phyloP scores from a whole-genome alignment of 176 grass and related monocot species.

The Alloteropsis semialata region DNA sequence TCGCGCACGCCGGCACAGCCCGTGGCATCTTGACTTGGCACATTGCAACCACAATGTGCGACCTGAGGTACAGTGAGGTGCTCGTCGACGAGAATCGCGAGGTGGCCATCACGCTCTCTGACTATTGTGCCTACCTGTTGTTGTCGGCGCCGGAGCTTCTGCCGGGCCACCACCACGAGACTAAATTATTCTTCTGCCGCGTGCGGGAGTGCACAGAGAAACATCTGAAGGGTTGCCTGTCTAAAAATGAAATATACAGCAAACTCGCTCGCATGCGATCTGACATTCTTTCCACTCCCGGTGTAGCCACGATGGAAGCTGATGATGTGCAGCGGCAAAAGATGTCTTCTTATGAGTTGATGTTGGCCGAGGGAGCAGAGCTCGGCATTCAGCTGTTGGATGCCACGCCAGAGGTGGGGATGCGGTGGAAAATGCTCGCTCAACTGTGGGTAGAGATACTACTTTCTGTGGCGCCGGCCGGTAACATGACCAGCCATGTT shows the following conservation, averaged over 20 bases:
- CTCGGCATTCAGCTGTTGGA: background rate
- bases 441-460: background rate
- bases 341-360: background rate
- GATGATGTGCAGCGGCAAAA: background rate
- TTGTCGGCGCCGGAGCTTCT: conserved; percentile 6
- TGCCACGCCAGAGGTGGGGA: background rate
- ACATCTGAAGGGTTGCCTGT: background rate
- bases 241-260: accelerated
- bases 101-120: background rate
- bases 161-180: background rate
- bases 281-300: too few relatives aligned
- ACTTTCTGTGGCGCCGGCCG: background rate
- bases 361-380: background rate
- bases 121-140: conserved; percentile 13
- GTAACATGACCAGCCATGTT: background rate
- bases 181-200: background rate
- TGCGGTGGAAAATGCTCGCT: background rate
- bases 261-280: too few relatives aligned
- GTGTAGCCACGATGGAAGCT: too few relatives aligned
- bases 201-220: background rate
- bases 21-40: background rate
- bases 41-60: background rate
- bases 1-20: background rate
- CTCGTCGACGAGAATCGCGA: background rate
- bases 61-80: background rate